Conservation (phyloP, 495 filamentous ascomycete species). For the Schizothecium vesticola region DNA sequence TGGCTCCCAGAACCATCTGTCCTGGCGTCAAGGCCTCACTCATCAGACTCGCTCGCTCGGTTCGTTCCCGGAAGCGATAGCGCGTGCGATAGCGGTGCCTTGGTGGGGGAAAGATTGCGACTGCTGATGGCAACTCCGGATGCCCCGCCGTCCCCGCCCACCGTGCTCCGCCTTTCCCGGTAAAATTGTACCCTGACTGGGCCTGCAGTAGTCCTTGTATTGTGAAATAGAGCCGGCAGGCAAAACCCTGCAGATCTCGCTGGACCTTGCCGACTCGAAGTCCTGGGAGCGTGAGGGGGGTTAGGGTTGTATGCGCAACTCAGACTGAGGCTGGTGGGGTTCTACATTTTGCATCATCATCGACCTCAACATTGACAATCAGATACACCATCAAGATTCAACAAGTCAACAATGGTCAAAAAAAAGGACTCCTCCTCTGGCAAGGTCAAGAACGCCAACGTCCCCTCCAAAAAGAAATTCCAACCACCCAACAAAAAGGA, state of each 20-base stretch:
- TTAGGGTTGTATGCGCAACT: background rate
- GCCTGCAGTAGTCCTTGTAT: background rate
- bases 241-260: constrained; percentile 1
- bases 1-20: background rate
- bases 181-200: background rate
- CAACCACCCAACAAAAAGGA: background rate
- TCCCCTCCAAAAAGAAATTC: constrained; percentile 1
- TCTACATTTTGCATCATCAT: background rate
- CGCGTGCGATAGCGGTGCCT: background rate
- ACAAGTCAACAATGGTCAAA: background rate
- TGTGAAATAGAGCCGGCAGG: constrained; percentile 3
- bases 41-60: background rate
- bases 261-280: background rate
- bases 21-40: background rate
- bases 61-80: background rate
- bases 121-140: background rate
- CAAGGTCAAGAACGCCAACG: background rate
- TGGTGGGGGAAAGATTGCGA: background rate
- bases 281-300: background rate
- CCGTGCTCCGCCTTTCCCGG: constrained; percentile 1
- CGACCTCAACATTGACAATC: background rate
- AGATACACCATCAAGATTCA: background rate
- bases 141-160: background rate
- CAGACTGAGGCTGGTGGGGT: background rate
- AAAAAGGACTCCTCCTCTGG: background rate